These are phyloP conservation scores for Sphagnum fallax DNA, from an alignment of 228 moss, liverwort and hornwort species.

Conservation along the genomic window DNA sequence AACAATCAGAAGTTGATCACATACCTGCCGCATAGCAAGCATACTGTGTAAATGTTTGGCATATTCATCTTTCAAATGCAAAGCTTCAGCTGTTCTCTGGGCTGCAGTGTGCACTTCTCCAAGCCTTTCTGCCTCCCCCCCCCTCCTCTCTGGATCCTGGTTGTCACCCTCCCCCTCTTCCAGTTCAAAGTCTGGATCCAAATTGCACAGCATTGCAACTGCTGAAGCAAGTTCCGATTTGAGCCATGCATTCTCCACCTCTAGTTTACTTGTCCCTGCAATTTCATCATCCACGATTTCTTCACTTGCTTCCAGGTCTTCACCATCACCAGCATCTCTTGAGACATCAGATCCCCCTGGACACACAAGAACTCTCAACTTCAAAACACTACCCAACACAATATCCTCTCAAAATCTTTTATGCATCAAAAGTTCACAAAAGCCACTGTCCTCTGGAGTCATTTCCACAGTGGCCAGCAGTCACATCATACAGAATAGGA, in stretches of 20 bases:
- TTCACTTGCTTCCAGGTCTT: constrained; percentile 49
- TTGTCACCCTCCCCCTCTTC: constrained; percentile 70
- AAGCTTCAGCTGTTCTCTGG: constrained; percentile 76
- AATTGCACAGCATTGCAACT: constrained; percentile 79
- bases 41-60: constrained; percentile 71
- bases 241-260: constrained; percentile 97
- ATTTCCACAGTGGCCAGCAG: too few species aligned
- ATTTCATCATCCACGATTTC: constrained; percentile 74
- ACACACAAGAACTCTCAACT: background rate
- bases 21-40: constrained; percentile 62
- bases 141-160: constrained; percentile 42
- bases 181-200: constrained; percentile 70
- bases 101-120: constrained; percentile 31
- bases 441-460: too few species aligned
- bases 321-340: constrained; percentile 44
- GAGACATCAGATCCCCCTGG: constrained; percentile 43
- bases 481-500: too few species aligned
- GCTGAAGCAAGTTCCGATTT: constrained; percentile 96
- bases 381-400: too few species aligned
- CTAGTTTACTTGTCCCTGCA: constrained; percentile 86
- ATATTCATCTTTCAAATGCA: constrained; percentile 87
- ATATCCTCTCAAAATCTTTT: too few species aligned
- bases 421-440: too few species aligned
- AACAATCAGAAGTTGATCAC: too few species aligned
- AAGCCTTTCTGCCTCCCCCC: constrained; percentile 23